These are phyloP conservation scores for Aureobasidium sp. DNA, from an alignment of 2,329 filamentous ascomycete species.

Conservation along the genomic window DNA sequence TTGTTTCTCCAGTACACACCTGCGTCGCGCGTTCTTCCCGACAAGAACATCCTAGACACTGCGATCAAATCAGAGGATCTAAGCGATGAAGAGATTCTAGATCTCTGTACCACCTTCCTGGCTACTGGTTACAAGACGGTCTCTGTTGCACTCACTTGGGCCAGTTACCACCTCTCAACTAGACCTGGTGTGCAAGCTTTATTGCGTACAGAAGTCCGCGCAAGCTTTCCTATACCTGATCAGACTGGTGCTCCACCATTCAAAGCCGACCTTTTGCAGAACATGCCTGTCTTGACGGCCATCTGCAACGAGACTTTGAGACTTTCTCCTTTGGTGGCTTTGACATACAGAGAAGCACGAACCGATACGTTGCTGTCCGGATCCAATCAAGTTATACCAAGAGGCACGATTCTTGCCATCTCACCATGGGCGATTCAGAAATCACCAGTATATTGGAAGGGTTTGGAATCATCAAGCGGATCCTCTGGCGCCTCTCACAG, in stretches of 20 bases:
- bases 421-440: slow-evolving; percentile 4
- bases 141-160: neutral
- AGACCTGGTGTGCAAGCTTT: slow-evolving; percentile 3
- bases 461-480: neutral
- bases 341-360: neutral
- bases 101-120: slow-evolving; percentile 1
- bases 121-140: neutral
- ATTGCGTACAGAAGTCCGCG: neutral
- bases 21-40: neutral
- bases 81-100: neutral
- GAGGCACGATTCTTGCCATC: neutral
- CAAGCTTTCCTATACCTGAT: neutral
- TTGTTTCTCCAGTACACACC: neutral
- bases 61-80: neutral
- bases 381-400: neutral
- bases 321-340: neutral
- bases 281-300: neutral
- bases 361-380: neutral
- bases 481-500: neutral
- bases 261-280: neutral
- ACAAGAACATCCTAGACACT: slow-evolving; percentile 5
- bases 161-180: neutral
- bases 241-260: neutral
- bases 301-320: slow-evolving; percentile 1
- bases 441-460: neutral